Base-by-base conservation (phyloP, 2,329 filamentous ascomycete genomes). In the Lecanicillium sp. region DNA sequence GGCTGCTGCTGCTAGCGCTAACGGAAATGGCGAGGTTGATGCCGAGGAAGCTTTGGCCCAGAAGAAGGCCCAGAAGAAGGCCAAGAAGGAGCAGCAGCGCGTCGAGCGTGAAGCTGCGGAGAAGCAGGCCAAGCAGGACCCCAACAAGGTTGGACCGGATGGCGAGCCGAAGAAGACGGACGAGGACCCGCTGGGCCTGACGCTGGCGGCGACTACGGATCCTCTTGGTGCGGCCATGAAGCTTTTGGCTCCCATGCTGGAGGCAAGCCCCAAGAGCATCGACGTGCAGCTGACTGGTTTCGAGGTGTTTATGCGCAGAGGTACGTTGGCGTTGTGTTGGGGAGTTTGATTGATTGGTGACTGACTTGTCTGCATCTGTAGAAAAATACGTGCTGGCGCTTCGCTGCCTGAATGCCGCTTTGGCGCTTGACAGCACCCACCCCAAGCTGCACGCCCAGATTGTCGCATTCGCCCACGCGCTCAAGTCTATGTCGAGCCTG, bases 21-120 rank as follows among this genome's bases (percentile, higher is more conserved):
- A 82, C 54, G 80, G 79, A 9, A 64, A 68, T 10, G 72, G 73
- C 24, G 72, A 69, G n/a, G 64, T 65, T 33, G 64, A 69, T 40
- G 70, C 69, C 2, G 77, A 82, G 9, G 79, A 81, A 51, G 70
- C 81, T 1, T 73, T 80, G 17, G 88, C 91, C 58, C 81, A 79
- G 56, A 95, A 91, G 72, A 95, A 91, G 73, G 88, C 87, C 0
- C 76, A 85, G 23, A 95, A 95, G 73, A 95, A 95, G 71, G 87
- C 89, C 1, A 88, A 85, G 68, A 93, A 87, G 63, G 88, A 91
- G 58, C 66, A 69, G 51, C 68, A 73, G 57, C 66, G 69, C 11
- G 52, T 84, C 27, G 86, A 90, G 64, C 83, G 87, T 60, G 84
- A 87, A 55, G 87, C 90, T 33, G 84, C 84, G 21, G 88, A 90